These are phyloP conservation scores for Clitopilus passeckerianus DNA, from an alignment of 768 basidiomycete species.

Conservation along the genomic window DNA sequence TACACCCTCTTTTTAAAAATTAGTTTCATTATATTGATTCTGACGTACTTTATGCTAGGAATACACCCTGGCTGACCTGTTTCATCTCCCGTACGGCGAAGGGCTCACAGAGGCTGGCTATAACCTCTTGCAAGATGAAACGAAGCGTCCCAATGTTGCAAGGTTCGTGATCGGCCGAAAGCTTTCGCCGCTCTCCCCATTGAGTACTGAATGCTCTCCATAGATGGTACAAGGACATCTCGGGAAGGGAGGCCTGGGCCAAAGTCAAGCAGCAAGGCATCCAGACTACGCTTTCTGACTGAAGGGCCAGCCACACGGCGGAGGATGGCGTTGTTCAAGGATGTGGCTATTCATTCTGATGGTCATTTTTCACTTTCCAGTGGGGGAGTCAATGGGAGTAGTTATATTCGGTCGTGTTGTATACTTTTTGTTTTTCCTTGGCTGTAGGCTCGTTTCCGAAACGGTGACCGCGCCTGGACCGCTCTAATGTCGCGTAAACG, in stretches of 20 bases:
- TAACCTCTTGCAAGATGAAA: conserved; percentile 14
- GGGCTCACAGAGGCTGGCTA: conserved; percentile 9
- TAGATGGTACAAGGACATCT: conserved; percentile 46
- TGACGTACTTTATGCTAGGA: conserved; percentile 5
- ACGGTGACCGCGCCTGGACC: neutral
- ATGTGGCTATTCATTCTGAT: neutral
- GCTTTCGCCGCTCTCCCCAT: neutral
- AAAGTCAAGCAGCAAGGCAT: neutral
- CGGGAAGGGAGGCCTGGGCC: conserved; percentile 34
- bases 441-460: neutral
- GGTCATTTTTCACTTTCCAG: neutral
- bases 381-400: neutral
- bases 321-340: neutral
- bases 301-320: neutral
- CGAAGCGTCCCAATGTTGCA: conserved; percentile 28
- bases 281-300: neutral
- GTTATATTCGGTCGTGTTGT: neutral
- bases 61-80: conserved; percentile 48
- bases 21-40: neutral
- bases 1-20: neutral
- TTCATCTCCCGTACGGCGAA: conserved; percentile 35
- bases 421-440: neutral
- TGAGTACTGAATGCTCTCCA: neutral
- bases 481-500: neutral
- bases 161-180: conserved; percentile 19